phyloP scores from a whole-genome alignment of 2,329 filamentous ascomycete genomes.

The Geosmithia flava region DNA sequence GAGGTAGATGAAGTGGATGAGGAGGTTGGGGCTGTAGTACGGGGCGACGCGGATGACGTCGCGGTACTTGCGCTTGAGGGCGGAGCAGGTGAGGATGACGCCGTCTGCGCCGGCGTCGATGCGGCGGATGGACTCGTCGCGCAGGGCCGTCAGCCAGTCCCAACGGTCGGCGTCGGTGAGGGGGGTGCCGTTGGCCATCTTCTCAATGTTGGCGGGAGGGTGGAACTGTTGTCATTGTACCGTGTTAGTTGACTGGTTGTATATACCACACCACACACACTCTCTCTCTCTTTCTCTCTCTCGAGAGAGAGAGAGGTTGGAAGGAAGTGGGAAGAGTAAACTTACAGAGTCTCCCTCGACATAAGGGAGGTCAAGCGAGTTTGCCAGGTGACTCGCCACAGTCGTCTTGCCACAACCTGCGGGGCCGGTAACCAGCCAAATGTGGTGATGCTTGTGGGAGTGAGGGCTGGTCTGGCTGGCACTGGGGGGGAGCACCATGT shows the following conservation, averaged over 20 bases:
- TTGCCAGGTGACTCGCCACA: slow-evolving; percentile 53
- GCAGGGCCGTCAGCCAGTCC: slow-evolving; percentile 84
- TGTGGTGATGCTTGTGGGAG: slow-evolving; percentile 42
- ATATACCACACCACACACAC: no score
- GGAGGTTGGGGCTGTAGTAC: slow-evolving; percentile 60
- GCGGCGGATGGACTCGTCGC: slow-evolving; percentile 50
- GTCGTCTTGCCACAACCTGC: slow-evolving; percentile 73
- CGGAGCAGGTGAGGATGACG: slow-evolving; percentile 94
- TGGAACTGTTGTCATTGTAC: slow-evolving; percentile 47
- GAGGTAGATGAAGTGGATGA: slow-evolving; percentile 88
- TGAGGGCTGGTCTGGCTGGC: slow-evolving; percentile 14
- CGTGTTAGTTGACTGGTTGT: slow-evolving; percentile 8
- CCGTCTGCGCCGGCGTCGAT: slow-evolving; percentile 48
- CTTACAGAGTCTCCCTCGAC: slow-evolving; percentile 69
- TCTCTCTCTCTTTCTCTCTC: no score
- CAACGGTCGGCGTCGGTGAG: slow-evolving; percentile 89
- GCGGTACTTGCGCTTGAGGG: slow-evolving; percentile 92
- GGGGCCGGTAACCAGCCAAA: slow-evolving; percentile 71
- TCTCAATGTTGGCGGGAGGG: slow-evolving; percentile 68
- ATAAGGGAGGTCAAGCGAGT: slow-evolving; percentile 53
- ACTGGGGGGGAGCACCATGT: slow-evolving; percentile 5
- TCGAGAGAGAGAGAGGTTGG: neutral
- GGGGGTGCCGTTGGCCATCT: slow-evolving; percentile 77
- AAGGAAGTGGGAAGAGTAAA: slow-evolving; percentile 4
- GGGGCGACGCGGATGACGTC: slow-evolving; percentile 77